A percentile compares a stretch with the other conserved stretches of the same genome.
These are phyloP conservation scores for Lipomyces chichibuensis DNA, from an alignment of 805 yeast genomes.

Conservation along the genomic window DNA sequence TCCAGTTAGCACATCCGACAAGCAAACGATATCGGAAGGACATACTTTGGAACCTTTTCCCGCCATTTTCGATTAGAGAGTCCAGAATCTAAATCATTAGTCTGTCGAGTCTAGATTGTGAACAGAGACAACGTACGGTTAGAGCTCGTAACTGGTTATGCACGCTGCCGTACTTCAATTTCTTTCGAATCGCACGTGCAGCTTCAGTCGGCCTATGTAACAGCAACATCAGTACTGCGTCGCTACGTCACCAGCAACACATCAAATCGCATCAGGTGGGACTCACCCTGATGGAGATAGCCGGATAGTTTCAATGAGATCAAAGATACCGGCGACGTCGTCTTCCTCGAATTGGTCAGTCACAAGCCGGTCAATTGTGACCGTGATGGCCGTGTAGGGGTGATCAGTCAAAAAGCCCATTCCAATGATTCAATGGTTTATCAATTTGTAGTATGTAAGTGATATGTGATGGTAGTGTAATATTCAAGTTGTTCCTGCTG, in stretches of 20 bases:
- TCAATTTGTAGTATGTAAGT: no score
- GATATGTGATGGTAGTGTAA: no score
- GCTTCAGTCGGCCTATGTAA: slow-evolving; percentile 66
- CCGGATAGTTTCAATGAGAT: slow-evolving; percentile 58
- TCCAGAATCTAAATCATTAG: slow-evolving; percentile 50
- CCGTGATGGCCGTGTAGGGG: slow-evolving; percentile 51
- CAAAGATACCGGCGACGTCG: slow-evolving; percentile 56
- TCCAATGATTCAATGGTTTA: background rate
- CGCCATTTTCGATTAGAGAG: slow-evolving; percentile 61
- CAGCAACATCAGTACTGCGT: slow-evolving; percentile 9
- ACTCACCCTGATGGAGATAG: slow-evolving; percentile 46
- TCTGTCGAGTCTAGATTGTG: background rate
- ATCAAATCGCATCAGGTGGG: background rate
- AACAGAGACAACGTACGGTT: slow-evolving; percentile 45
- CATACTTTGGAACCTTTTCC: slow-evolving; percentile 42
- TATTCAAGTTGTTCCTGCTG: background rate
- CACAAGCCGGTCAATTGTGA: slow-evolving; percentile 47
- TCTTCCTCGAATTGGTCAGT: slow-evolving; percentile 43
- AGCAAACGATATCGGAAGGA: background rate
- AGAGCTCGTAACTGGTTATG: slow-evolving; percentile 70
- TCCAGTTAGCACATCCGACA: background rate
- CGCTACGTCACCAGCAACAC: slow-evolving; percentile 13
- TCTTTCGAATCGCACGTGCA: slow-evolving; percentile 87
- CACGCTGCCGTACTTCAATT: slow-evolving; percentile 77
- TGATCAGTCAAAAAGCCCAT: slow-evolving; percentile 41